Base-by-base conservation (phyloP, 352 stramenopile genomes). In the Globisporangium acanthophoron region DNA sequence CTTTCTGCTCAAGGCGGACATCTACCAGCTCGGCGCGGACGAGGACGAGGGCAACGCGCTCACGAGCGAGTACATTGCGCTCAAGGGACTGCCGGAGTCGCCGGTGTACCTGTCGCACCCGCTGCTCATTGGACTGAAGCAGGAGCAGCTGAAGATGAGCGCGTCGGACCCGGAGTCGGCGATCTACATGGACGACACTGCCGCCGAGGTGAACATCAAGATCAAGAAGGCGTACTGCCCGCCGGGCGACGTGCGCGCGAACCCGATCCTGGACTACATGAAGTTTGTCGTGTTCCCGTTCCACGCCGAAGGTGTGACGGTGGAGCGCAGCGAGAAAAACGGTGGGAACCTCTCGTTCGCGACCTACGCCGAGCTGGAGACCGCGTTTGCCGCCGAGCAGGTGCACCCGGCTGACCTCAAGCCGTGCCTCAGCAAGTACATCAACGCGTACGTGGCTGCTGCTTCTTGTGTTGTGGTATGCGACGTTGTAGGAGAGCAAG, bases 201-300 rank as follows among this genome's bases (percentile, higher is more conserved):
- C 73, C 16, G 90, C 92, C 6, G 93, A 98, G 65, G 89, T 98
- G 52, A 98, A 98, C 71, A 86, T 82, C 57, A 99, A 99, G 77
- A 96, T 99, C 69, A 99, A 99, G 74, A 99, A 99, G 73, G 96
- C 97, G 11, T 99, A 98, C 71, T 99, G 97, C 60, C 96, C 90
- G 24, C 88, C 85, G 1, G 87, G 85, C 20, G 79, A 96, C 46
- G 79, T 96, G 58, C 65, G 88, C 50, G 80, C 72, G 31, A 99
- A 99, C 79, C 96, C 96, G 46, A 96, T 97, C 56, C 73, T 99
- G 29, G 94, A 98, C 69, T 98, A 98, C 80, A 96, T 98, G 78
- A 88, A 98, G 70, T 78, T 97, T 66, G 81, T 99, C 56, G 92
- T 99, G 53, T 97, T 99, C 59, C 87, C 86, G 55, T 71, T 93